A percentile compares a stretch with the other conserved stretches of the same genome.
Evolutionary conservation across 1,284 basidiomycete genomes (phyloP).

Genomic region (Puccinia coronata): DNA sequence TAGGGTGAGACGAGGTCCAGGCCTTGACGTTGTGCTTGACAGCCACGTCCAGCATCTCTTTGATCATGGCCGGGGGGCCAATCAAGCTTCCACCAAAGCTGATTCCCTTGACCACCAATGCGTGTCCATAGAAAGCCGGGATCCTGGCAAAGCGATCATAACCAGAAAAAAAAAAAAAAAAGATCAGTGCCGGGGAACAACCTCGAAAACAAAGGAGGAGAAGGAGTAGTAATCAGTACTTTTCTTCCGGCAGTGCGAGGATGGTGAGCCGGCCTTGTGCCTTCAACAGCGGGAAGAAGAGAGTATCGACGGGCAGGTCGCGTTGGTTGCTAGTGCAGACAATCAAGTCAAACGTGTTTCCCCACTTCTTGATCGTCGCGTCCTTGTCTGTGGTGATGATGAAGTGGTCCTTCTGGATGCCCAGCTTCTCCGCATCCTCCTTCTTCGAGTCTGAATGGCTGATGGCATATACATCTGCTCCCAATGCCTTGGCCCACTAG

Average conservation of each 20-base stretch:
- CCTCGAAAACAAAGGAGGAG: too few relatives aligned
- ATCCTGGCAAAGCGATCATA: background rate
- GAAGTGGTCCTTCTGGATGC: conserved; percentile 34
- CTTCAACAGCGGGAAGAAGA: conserved; percentile 35
- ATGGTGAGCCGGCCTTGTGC: conserved; percentile 28
- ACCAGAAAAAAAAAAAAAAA: too few relatives aligned
- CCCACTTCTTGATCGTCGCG: conserved; percentile 33
- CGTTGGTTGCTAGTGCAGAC: conserved; percentile 41
- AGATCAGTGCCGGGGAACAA: too few relatives aligned
- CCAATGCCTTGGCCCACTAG: conserved; percentile 46
- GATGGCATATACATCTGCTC: conserved; percentile 35
- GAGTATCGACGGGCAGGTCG: conserved; percentile 37
- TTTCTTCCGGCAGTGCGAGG: conserved; percentile 43
- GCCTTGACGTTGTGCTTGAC: conserved; percentile 42
- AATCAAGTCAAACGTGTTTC: conserved; percentile 44
- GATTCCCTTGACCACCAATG: conserved; percentile 37
- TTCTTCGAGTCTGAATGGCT: conserved; percentile 48
- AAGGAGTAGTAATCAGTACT: too few relatives aligned
- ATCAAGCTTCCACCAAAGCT: conserved; percentile 45
- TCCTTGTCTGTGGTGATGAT: conserved; percentile 21
- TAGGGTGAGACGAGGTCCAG: conserved; percentile 35
- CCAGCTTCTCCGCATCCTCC: conserved; percentile 34
- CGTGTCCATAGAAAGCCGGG: conserved; percentile 40
- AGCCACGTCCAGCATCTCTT: conserved; percentile 48
- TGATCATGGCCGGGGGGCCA: conserved; percentile 35